These are phyloP conservation scores for Pholiota microspora DNA, from an alignment of 768 basidiomycete genomes.

Conservation along the genomic window DNA sequence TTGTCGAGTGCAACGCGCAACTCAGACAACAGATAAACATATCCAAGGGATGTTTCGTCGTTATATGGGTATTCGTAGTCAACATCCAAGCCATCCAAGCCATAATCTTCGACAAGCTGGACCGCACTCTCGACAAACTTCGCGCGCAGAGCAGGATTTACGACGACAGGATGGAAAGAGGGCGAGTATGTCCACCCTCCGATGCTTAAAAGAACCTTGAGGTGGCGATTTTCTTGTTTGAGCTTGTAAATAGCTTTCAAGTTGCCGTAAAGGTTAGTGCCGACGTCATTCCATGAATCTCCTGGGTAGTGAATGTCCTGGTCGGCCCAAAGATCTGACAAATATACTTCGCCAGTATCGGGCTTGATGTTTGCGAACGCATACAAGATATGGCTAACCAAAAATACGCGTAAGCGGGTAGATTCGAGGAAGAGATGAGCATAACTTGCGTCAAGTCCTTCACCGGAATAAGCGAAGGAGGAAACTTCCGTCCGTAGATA, in stretches of 20 bases:
- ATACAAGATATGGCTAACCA: conserved; percentile 77
- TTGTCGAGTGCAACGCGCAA: conserved; percentile 73
- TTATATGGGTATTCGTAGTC: conserved; percentile 93
- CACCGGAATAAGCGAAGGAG: conserved; percentile 79
- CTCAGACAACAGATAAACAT: conserved; percentile 77
- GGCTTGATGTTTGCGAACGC: conserved; percentile 88
- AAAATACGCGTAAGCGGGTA: neutral
- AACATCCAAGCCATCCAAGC: conserved; percentile 87
- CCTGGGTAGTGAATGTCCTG: conserved; percentile 95
- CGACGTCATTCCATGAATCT: conserved; percentile 92
- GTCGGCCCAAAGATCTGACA: conserved; percentile 95
- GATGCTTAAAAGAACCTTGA: conserved; percentile 83
- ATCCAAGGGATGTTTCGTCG: conserved; percentile 75
- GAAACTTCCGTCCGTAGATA: conserved; percentile 92
- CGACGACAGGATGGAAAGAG: conserved; percentile 80
- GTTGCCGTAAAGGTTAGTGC: conserved; percentile 92
- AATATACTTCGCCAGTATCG: conserved; percentile 80
- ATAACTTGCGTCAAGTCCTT: conserved; percentile 83
- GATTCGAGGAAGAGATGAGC: conserved; percentile 10
- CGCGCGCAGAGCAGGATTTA: conserved; percentile 55
- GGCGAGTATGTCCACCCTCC: conserved; percentile 96
- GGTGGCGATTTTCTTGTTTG: conserved; percentile 81
- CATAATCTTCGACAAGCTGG: conserved; percentile 84
- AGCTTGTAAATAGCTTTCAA: conserved; percentile 91
- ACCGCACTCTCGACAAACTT: conserved; percentile 84